Evolutionary conservation across 805 yeast species (phyloP), one percentile per base, ranked within the genome.

Genomic region (Candida qinlingensis): DNA sequence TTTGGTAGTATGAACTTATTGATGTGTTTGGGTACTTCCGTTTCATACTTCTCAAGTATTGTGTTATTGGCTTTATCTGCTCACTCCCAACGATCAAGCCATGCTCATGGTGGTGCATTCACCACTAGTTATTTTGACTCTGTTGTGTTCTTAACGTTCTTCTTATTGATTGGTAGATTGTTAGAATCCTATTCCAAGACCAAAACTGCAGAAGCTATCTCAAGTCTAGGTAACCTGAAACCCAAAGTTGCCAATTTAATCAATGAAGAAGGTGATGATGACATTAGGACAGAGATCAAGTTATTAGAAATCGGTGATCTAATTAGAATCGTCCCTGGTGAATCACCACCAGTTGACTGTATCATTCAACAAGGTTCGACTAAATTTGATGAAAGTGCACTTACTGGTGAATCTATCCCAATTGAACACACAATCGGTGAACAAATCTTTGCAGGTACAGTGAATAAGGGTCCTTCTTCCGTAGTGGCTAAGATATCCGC

Each of bases 1-100:
- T 86, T 86, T 63, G 95, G 95, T 3, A 83, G 90, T 3, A 86
- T 86, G 92, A 85, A 77, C 59, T 62, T 85, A 53, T 72, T 86
- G 54, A 81, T 86, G 83, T 74, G 79, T 44, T 64, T 85, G 42
- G 94, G 94, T 9, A 86, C 92, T 0, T 67, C 85, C 0, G 80
- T 86, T 26, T 80, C 92, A 1, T 86, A 85, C 60, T 73, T 83
- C 62, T 77, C 88, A 5, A 81, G 88, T 59, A 72, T 86, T 38
- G 81, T 76, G 0, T 64, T 83, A 40, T 64, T 85, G 10, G 71
- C 64, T 4, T 60, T 78, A 35, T 74, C 77, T 37, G 76, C 82
- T 46, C 60, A 30, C 27, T 47, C 35, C 10, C 48, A 36, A 36
- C 7, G 39, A 33, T 4, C 34, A 13, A 36, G 46, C 37, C 26